Evolutionary conservation across 1,284 basidiomycete genomes (phyloP), one percentile per base, ranked within the genome.

Genomic region (Tilletia caries): DNA sequence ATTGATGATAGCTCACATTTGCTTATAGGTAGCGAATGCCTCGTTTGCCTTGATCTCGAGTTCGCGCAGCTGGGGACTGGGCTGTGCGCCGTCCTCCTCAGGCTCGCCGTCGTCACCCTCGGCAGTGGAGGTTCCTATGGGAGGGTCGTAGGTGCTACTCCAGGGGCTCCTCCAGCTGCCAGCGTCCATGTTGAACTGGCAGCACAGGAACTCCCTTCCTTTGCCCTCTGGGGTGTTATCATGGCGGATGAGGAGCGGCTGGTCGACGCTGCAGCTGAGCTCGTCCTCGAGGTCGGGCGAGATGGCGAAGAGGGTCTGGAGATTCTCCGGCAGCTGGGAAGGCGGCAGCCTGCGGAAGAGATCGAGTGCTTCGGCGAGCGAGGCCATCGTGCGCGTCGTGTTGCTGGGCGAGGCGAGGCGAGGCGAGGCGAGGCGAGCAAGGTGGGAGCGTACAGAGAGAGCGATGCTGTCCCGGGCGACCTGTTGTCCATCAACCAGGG

Each of bases 161-260:
- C 95, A 97, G 29, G 96, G 96, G 20, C 94, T 98, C 79, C 95
- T 87, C 85, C 93, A 96, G 80, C 91, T 92, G 81, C 96, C 93
- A 2, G 94, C 95, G 81, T 98, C 96, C 41, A 93, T 87, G 85
- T 98, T 98, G 84, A 98, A 99, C 84, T 98, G 96, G 84, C 95
- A 97, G 41, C 91, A 91, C 52, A 99, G 89, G 82, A 92, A 99
- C 69, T 98, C 93, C 76, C 89, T 89, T 13, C 93, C 92, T 10
- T 69, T 68, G 15, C 80, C 79, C 37, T 78, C 77, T 0, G 89
- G 90, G 10, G 88, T 87, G 44, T 87, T 87, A 86, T 98, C 95
- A 48, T 88, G 89, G 84, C 88, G 87, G 67, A 97, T 86, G 80
- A 90, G 89, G 74, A 98, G 86, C 13, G 96, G 96, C 84, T 95